These are phyloP conservation scores for Astrothelium subdiscretum DNA, from an alignment of 495 filamentous ascomycete genomes.

Conservation along the genomic window DNA sequence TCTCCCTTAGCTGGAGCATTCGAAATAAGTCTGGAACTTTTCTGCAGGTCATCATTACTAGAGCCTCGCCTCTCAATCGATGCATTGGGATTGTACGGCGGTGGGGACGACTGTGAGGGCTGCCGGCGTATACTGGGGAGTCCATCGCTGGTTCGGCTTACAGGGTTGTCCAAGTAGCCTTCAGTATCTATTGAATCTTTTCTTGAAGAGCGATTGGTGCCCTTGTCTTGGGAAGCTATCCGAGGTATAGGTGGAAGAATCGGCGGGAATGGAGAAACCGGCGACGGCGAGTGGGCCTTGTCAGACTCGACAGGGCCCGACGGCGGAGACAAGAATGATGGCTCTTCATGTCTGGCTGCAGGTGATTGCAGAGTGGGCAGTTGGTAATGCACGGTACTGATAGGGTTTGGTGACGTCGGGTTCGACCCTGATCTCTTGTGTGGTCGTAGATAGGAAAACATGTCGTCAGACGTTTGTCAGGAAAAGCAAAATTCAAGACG, in stretches of 20 bases:
- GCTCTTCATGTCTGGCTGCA: background rate
- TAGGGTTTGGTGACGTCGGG: background rate
- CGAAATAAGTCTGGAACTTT: background rate
- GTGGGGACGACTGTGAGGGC: background rate
- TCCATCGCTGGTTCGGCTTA: background rate
- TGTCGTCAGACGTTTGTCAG: background rate
- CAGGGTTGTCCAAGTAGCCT: background rate
- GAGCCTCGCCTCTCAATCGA: background rate
- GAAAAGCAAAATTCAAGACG: no score
- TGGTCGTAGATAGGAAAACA: conserved; percentile 6
- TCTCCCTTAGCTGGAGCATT: background rate
- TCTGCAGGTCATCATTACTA: background rate
- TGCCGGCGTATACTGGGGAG: background rate
- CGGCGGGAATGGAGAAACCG: background rate
- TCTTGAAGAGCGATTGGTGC: background rate
- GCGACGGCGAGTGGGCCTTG: background rate
- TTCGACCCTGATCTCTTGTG: conserved; percentile 3
- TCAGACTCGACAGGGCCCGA: background rate
- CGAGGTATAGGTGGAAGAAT: background rate
- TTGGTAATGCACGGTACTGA: background rate
- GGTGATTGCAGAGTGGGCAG: background rate
- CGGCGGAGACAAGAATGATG: background rate
- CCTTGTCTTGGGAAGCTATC: conserved; percentile 1
- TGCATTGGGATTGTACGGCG: background rate
- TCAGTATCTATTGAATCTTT: background rate